phyloP scores from a whole-genome alignment of 768 basidiomycete genomes.

The Termitomyces sp. region DNA sequence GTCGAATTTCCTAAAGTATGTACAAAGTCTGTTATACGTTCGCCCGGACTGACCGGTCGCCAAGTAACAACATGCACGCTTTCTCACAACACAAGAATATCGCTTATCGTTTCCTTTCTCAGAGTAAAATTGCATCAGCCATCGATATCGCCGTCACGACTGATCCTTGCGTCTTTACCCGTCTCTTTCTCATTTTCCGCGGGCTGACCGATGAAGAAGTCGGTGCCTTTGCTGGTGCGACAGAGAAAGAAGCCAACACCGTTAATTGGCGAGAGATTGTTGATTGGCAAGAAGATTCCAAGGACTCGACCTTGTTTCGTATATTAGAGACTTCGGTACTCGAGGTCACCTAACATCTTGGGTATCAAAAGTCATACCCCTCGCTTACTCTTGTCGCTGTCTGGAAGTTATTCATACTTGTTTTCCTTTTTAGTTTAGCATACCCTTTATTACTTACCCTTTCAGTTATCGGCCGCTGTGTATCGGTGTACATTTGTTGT shows the following conservation, averaged over 20 bases:
- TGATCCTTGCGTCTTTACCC: slow-evolving; percentile 77
- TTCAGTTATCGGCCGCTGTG: neutral
- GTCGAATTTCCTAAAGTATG: slow-evolving; percentile 77
- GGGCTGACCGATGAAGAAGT: slow-evolving; percentile 79
- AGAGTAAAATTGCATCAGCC: slow-evolving; percentile 75
- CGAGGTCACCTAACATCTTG: slow-evolving; percentile 46
- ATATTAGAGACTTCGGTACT: slow-evolving; percentile 76
- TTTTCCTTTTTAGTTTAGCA: slow-evolving; percentile 3
- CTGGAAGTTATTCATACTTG: slow-evolving; percentile 5
- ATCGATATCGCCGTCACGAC: slow-evolving; percentile 82
- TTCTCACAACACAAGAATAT: slow-evolving; percentile 81
- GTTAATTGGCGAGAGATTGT: slow-evolving; percentile 79
- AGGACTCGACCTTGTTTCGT: slow-evolving; percentile 69
- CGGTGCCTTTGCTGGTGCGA: slow-evolving; percentile 65
- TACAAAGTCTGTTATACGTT: slow-evolving; percentile 6
- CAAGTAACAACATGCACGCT: slow-evolving; percentile 68
- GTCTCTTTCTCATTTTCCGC: slow-evolving; percentile 83
- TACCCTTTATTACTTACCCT: slow-evolving; percentile 5
- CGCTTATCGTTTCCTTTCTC: slow-evolving; percentile 84
- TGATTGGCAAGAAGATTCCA: slow-evolving; percentile 77
- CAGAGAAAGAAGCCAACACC: slow-evolving; percentile 81
- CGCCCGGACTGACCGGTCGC: neutral
- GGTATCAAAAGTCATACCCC: too few relatives aligned
- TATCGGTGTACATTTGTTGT: slow-evolving; percentile 8
- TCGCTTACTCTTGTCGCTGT: neutral